Base-by-base conservation (phyloP, 1,284 basidiomycete species). In the Malassezia cuniculi region DNA sequence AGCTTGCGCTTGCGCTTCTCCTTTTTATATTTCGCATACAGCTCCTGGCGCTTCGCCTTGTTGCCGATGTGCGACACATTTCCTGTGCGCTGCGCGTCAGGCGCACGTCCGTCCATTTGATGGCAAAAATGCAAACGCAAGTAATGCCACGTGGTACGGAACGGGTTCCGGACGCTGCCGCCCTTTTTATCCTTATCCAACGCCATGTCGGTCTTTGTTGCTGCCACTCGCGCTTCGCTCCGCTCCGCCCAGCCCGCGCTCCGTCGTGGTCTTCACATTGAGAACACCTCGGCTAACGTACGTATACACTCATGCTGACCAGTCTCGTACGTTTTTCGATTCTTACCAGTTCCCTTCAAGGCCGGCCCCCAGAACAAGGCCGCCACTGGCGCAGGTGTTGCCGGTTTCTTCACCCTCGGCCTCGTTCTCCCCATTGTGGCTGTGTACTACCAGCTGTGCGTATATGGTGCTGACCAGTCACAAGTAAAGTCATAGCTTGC, bases 1-100 rank as follows among this genome's bases (percentile, higher is more conserved):
- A 95, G 74, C 69, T 87, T 94, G 31, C 73, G 75, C 68, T 90
- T 82, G 25, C 71, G 74, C 66, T 84, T 87, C 10, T 79, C 77
- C 60, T 79, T 79, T 68, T 82, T 86, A 34, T 72, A 72, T 70
- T 85, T 89, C 20, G 52, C 53, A 31, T 60, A 59, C 17, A 64
- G 34, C 34, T 68, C 57, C 9, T 60, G 57, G 4, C 68, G 54
- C 29, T 69, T 68, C 33, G 57, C 48, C 61, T 69, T 69, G 57
- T 69, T 69, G 37, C 60, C 54, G 18, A 69, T 55, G 35, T 62
- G 61, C 34, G 52, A 55, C 41, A 63, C 55, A 16, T 39, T 45
- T 37, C 57, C 57, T 7, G 31, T 34, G 22, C 27, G 35, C 21
- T 21, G 31, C 38, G n/a, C 21, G 14, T 22, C 17, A 25, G 30